phyloP scores from a whole-genome alignment of 208 protist genomes.

The Leishmania turanica region DNA sequence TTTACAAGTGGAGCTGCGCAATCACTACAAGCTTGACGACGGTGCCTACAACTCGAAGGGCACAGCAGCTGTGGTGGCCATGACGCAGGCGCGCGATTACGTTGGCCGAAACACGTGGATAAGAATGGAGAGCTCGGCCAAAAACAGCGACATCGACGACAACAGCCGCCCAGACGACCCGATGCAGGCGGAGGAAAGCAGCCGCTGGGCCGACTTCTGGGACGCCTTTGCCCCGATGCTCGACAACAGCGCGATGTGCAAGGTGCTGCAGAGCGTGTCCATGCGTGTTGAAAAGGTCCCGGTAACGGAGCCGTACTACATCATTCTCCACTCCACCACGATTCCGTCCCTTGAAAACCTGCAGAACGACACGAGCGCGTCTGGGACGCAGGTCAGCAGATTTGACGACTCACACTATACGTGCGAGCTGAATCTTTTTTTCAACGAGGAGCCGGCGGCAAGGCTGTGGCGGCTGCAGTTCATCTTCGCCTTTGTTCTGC shows the following conservation, averaged over 20 bases:
- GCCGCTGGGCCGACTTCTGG: conserved; percentile 45
- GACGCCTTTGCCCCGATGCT: conserved; percentile 53
- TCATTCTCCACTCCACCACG: conserved; percentile 35
- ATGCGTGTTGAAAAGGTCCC: conserved; percentile 43
- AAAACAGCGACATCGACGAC: background rate
- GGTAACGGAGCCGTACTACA: conserved; percentile 32
- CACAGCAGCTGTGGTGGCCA: background rate
- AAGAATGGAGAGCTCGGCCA: background rate
- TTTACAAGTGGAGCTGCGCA: conserved; percentile 46
- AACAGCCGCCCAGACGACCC: background rate
- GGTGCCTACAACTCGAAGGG: no score
- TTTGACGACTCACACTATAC: conserved; percentile 6
- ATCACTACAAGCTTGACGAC: background rate
- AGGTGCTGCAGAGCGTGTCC: conserved; percentile 51
- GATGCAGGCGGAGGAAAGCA: background rate
- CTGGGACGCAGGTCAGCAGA: background rate
- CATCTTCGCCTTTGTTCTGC: conserved; percentile 53
- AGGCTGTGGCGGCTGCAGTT: conserved; percentile 28
- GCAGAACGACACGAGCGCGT: background rate
- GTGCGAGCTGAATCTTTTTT: conserved; percentile 49
- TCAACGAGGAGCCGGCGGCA: conserved; percentile 35
- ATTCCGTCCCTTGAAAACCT: background rate
- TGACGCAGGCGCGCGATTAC: conserved; percentile 1
- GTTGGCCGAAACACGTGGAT: conserved; percentile 9
- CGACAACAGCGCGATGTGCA: conserved; percentile 67